These are phyloP conservation scores for Pestalotiopsis sp. DNA, from an alignment of 2,329 filamentous ascomycete genomes.

Conservation along the genomic window DNA sequence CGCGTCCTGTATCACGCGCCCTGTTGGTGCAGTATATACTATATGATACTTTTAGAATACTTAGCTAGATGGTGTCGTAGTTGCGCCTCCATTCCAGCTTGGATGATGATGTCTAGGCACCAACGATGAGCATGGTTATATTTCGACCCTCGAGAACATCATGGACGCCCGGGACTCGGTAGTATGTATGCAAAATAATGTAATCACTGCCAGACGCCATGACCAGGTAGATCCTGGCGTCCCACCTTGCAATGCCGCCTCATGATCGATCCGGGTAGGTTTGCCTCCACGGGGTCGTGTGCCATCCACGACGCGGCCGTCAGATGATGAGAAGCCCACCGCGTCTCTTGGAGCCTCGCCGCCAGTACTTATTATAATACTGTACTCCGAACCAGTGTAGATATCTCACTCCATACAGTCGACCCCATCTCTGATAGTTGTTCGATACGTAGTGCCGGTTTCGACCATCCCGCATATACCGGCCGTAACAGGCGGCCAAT, in stretches of 20 bases:
- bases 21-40: no score
- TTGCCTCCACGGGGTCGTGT: neutral
- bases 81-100: no score
- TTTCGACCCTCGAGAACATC: neutral
- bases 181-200: neutral
- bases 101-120: neutral
- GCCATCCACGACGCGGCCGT: neutral
- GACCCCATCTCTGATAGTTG: neutral
- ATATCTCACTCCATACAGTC: neutral
- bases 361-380: no score
- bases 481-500: neutral
- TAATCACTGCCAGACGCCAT: neutral
- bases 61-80: no score
- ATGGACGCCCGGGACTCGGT: neutral
- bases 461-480: neutral
- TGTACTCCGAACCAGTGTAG: no score
- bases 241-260: neutral
- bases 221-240: neutral
- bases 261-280: neutral
- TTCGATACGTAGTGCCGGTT: neutral
- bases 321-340: slow-evolving; percentile 4
- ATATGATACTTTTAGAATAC: no score
- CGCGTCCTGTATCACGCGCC: no score
- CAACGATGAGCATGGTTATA: neutral
- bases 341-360: neutral